phyloP scores from a whole-genome alignment of 2,329 filamentous ascomycete species.

The Phyllosticta citrichinensis region DNA sequence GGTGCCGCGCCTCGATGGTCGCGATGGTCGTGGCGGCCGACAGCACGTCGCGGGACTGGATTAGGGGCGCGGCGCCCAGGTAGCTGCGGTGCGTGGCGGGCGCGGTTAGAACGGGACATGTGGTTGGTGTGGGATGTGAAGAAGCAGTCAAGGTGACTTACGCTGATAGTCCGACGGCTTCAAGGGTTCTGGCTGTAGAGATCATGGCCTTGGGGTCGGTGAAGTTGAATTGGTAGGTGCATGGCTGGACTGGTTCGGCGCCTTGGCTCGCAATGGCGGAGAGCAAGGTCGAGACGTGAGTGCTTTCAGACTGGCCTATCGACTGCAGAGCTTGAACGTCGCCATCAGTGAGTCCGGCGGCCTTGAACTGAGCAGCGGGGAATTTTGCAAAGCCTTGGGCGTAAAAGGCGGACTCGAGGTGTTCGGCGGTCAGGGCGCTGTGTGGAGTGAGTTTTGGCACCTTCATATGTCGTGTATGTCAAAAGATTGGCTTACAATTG shows the following conservation, averaged over 20 bases:
- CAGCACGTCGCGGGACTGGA: constrained; percentile 51
- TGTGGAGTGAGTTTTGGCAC: constrained; percentile 20
- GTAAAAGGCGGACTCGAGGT: constrained; percentile 66
- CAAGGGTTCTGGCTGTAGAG: constrained; percentile 57
- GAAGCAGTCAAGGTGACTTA: constrained; percentile 28
- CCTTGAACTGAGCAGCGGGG: constrained; percentile 52
- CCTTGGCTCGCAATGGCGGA: constrained; percentile 52
- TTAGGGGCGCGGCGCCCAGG: constrained; percentile 58
- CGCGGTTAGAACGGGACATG: constrained; percentile 54
- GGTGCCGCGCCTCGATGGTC: constrained; percentile 63
- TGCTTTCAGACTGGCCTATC: constrained; percentile 53
- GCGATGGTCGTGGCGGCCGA: constrained; percentile 59
- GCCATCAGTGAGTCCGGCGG: constrained; percentile 46
- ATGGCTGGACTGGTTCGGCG: constrained; percentile 55
- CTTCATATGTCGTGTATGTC: constrained; percentile 18
- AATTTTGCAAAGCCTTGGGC: constrained; percentile 60
- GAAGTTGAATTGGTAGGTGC: constrained; percentile 62
- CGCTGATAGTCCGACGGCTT: constrained; percentile 64
- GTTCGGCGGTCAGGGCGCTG: constrained; percentile 62
- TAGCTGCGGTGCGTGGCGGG: constrained; percentile 35
- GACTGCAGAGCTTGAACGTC: constrained; percentile 51
- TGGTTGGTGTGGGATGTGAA: too few species aligned
- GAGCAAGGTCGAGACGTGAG: constrained; percentile 52
- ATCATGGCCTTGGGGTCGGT: constrained; percentile 57
- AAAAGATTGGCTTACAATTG: constrained; percentile 38